phyloP scores from a whole-genome alignment of 768 basidiomycete genomes.

The Phlebiopsis flavidoalba region DNA sequence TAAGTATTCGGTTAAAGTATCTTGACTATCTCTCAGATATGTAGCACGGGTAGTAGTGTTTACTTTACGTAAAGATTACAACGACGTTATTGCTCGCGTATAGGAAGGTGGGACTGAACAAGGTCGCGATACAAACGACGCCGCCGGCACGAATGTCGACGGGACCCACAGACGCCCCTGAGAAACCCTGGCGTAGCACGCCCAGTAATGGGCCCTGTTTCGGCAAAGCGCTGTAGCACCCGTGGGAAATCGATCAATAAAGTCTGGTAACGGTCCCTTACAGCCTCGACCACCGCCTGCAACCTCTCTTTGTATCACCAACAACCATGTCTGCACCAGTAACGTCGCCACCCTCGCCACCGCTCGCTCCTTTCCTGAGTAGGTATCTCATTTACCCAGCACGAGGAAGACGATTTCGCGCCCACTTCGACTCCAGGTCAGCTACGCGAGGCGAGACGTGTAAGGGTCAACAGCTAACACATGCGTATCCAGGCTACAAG shows the following conservation, averaged over 20 bases:
- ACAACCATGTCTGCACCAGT: constrained; percentile 44
- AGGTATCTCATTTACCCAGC: constrained; percentile 30
- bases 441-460: constrained; percentile 5
- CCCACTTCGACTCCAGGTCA: constrained; percentile 67
- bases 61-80: not conserved
- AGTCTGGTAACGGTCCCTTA: constrained; percentile 16
- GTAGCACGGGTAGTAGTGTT: not conserved
- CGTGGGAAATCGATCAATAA: constrained; percentile 71
- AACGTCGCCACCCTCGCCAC: constrained; percentile 20
- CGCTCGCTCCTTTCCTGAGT: not conserved
- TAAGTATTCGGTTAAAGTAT: not conserved
- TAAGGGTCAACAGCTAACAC: not conserved
- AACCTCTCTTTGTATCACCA: constrained; percentile 11
- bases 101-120: not conserved
- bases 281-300: constrained; percentile 20
- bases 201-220: constrained; percentile 15
- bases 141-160: not conserved
- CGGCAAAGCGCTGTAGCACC: constrained; percentile 42
- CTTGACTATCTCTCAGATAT: not conserved
- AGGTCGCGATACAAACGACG: not conserved
- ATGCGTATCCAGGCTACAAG: constrained; percentile 59
- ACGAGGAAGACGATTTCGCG: constrained; percentile 68
- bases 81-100: not conserved
- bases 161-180: not conserved
- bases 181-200: not conserved